These are phyloP conservation scores for Talaromyces proteolyticus DNA, from an alignment of 495 filamentous ascomycete species.

Conservation along the genomic window DNA sequence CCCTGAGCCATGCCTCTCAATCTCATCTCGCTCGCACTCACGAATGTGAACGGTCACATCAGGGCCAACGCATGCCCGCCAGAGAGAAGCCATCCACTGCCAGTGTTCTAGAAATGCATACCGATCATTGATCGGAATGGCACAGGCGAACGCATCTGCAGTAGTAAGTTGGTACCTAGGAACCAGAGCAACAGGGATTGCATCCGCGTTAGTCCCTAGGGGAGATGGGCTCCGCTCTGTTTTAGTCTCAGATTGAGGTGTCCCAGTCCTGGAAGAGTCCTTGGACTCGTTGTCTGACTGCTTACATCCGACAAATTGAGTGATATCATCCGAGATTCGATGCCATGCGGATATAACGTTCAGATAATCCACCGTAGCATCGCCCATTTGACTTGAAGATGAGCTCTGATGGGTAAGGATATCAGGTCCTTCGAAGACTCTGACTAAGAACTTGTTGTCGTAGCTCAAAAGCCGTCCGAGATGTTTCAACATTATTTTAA, in stretches of 20 bases:
- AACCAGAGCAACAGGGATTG: constrained; percentile 64
- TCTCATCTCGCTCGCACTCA: constrained; percentile 38
- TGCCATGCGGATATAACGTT: constrained; percentile 70
- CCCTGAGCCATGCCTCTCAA: constrained; percentile 28
- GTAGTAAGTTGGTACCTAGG: constrained; percentile 72
- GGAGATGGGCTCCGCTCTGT: constrained; percentile 9
- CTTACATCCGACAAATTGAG: constrained; percentile 50
- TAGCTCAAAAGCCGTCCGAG: constrained; percentile 55
- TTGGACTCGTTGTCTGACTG: constrained; percentile 16
- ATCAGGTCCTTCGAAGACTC: constrained; percentile 44
- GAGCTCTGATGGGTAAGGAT: constrained; percentile 22
- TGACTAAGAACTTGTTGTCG: constrained; percentile 52
- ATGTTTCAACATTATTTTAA: constrained; percentile 51
- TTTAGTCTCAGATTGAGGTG: not conserved
- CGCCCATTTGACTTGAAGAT: constrained; percentile 26
- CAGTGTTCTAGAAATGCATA: constrained; percentile 87
- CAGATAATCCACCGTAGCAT: constrained; percentile 58
- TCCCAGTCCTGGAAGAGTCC: constrained; percentile 4
- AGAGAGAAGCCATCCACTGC: constrained; percentile 96
- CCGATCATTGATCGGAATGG: constrained; percentile 66
- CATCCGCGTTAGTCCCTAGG: constrained; percentile 4
- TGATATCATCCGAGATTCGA: constrained; percentile 58
- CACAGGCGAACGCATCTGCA: constrained; percentile 65
- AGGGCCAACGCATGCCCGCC: constrained; percentile 79
- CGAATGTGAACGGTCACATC: constrained; percentile 73